Base-by-base conservation (phyloP, 345 rosid species). In the Brassica incana region DNA sequence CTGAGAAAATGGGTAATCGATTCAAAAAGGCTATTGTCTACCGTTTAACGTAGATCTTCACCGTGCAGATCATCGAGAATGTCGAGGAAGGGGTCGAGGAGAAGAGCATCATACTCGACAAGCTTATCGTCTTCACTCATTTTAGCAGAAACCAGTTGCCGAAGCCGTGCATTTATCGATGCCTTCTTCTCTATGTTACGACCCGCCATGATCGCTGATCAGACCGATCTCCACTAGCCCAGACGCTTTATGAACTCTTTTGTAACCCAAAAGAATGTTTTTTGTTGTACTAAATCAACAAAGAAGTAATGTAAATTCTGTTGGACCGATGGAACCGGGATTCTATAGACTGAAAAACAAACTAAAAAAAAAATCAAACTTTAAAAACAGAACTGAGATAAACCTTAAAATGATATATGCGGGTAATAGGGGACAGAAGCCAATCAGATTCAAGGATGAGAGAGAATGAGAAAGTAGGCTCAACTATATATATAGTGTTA, bases 31-130 rank as follows among this genome's bases (percentile, higher is more conserved):
- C 40, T 32, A 23, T 95, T 1, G 40, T 11, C 25, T 78, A 95
- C 99, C 84, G 96, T 93, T 80, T 95, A 98, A 80, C 80, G 92
- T 77, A 95, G 95, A 88, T 90, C 97, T 56, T 93, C 98, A 10
- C 99, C 99, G 64, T 95, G 98, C 2, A 95, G 84, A 82, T 93
- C 97, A 77, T 90, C 94, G 66, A 95, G 92, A 68, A 95, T 23
- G 25, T 23, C 25, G 2, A 23, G 25, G 25, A 23, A 23, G 25
- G 0, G 25, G 25, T 23, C 25, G 25, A 23, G 25, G 25, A 23
- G 25, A 23, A 23, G 25, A 23, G 25, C 25, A 23, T 23, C 25
- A 23, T 23, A 23, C 25, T 23, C 25, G 25, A 23, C 0, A 23
- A 23, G 25, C 25, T 23, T 23, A 23, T 23, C 25, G 25, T 23